phyloP scores from a whole-genome alignment of 1,284 basidiomycete genomes.

The Heliocybe sulcata region DNA sequence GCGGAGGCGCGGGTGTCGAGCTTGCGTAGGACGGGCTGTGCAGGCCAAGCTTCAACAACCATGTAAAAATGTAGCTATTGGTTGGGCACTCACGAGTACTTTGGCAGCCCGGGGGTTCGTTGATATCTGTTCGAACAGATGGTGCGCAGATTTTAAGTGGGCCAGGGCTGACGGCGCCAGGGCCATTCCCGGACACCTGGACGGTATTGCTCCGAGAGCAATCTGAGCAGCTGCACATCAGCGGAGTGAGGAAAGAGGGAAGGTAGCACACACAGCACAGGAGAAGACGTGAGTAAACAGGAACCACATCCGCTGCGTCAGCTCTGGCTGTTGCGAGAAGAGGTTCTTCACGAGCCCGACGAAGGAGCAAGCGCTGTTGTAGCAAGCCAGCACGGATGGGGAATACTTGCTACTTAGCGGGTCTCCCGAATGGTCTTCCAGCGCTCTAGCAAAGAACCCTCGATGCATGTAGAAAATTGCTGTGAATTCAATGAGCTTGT shows the following conservation, averaged over 20 bases:
- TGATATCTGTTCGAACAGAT: slow-evolving; percentile 46
- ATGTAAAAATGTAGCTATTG: background rate
- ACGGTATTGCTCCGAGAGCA: slow-evolving; percentile 59
- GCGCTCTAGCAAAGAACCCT: slow-evolving; percentile 62
- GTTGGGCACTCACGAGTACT: slow-evolving; percentile 41
- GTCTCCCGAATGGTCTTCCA: slow-evolving; percentile 53
- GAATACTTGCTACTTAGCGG: slow-evolving; percentile 64
- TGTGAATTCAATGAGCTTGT: slow-evolving; percentile 15
- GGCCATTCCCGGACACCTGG: slow-evolving; percentile 50
- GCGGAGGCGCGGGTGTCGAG: slow-evolving; percentile 40
- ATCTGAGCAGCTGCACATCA: slow-evolving; percentile 34
- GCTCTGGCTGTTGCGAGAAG: slow-evolving; percentile 53
- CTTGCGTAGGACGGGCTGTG: slow-evolving; percentile 52
- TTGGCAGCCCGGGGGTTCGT: slow-evolving; percentile 45
- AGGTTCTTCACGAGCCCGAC: slow-evolving; percentile 56
- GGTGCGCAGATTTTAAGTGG: slow-evolving; percentile 53
- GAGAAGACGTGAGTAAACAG: slow-evolving; percentile 69
- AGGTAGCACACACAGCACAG: slow-evolving; percentile 45
- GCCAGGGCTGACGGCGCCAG: slow-evolving; percentile 55
- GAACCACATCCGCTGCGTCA: slow-evolving; percentile 68
- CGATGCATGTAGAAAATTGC: slow-evolving; percentile 68
- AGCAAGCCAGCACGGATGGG: slow-evolving; percentile 60
- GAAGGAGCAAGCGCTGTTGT: slow-evolving; percentile 60
- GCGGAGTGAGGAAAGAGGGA: background rate
- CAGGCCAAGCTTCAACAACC: background rate